Evolutionary conservation across 1,139 yeast species (phyloP), one percentile per base, ranked within the genome.

Genomic region (Candida frijolesensis): DNA sequence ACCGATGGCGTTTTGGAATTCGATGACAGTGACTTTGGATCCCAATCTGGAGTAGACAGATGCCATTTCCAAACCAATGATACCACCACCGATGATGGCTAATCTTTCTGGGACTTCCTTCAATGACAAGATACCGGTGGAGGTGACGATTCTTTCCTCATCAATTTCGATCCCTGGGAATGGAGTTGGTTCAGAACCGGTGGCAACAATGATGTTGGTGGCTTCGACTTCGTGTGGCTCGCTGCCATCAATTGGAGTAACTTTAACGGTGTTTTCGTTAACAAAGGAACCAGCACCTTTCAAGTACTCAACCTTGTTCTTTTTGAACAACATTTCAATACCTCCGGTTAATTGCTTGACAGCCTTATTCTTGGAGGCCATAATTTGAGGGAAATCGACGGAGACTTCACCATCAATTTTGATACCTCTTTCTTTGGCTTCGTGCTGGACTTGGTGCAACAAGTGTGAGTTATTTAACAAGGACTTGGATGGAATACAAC

Each of bases 51-150:
- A 78, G 87, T 96, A 95, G 46, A 95, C 99, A 35, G 98, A 91
- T 57, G 97, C 99, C 97, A 95, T 94, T 79, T 95, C 99, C 62
- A 95, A 83, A 67, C 99, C 99, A 69, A 95, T 95, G 75, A 95
- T 94, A 80, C 99, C 99, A 75, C 97, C 99, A 71, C 99, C 99
- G 64, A 95, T 94, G 73, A 95, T 84, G 61, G 96, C 87, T 66
- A 95, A 66, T 70, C 83, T 85, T 81, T 95, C 90, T 71, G 99
- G 97, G 57, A 91, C 82, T 74, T 92, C 97, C 71, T 83, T 82
- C 63, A 95, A 80, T 42, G 87, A 74, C 53, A 95, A 78, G 52
- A 91, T 89, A 64, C 99, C 99, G 47, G 99, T 95, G 30, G 97
- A 90, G 37, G 96, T 82, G 54, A 95, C 98, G 61, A 95, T 95